phyloP scores from a whole-genome alignment of 768 basidiomycete genomes.

The Cystobasidium onofrii region DNA sequence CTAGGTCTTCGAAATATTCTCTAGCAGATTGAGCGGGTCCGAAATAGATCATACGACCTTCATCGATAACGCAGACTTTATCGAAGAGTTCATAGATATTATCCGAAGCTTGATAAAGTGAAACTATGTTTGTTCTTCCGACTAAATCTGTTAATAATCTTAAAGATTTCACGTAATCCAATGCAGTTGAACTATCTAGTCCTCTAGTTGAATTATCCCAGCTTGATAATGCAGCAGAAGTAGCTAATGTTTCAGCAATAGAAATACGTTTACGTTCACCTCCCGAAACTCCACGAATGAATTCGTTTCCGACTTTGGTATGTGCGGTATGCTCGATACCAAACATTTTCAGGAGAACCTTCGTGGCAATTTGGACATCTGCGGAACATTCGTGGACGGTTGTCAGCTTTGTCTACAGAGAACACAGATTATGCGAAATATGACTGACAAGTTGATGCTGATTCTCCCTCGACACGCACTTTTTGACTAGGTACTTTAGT shows the following conservation, averaged over 20 bases:
- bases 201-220: constrained; percentile 59
- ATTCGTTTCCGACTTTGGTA: constrained; percentile 71
- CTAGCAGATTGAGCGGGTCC: constrained; percentile 61
- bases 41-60: constrained; percentile 59
- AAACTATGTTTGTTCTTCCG: constrained; percentile 65
- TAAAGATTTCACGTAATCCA: constrained; percentile 68
- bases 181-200: constrained; percentile 27
- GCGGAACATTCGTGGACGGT: neutral
- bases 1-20: constrained; percentile 64
- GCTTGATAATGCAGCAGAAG: constrained; percentile 37
- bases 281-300: constrained; percentile 53
- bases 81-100: constrained; percentile 64
- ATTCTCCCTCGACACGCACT: constrained; percentile 45
- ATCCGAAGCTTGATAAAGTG: constrained; percentile 72
- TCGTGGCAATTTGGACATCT: constrained; percentile 35
- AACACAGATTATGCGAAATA: neutral
- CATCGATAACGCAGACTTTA: constrained; percentile 57
- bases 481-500: constrained; percentile 50
- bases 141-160: constrained; percentile 73
- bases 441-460: constrained; percentile 28
- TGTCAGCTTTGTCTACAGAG: neutral
- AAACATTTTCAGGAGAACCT: constrained; percentile 55
- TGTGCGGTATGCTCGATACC: constrained; percentile 65
- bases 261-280: constrained; percentile 46
- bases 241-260: constrained; percentile 39